Conservation (phyloP, 306 rosid species). For the Purshia tridentata region DNA sequence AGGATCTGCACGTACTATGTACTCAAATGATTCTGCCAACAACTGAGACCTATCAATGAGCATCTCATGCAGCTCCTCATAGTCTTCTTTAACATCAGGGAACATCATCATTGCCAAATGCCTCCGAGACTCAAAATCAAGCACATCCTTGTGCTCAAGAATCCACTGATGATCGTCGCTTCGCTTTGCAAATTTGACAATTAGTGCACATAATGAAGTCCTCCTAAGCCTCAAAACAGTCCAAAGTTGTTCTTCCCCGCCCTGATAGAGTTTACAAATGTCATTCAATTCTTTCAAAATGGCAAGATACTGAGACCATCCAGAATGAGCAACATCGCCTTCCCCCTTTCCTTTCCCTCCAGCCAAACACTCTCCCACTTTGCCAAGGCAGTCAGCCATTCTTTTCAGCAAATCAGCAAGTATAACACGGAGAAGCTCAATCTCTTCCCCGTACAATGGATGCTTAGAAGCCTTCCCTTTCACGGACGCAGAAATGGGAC, state of each 20-base stretch:
- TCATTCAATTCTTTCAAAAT: constrained; percentile 56
- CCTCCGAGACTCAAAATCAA: constrained; percentile 64
- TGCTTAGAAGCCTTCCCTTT: constrained; percentile 25
- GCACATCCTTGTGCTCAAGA: constrained; percentile 50
- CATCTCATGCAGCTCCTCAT: constrained; percentile 71
- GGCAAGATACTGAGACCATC: constrained; percentile 57
- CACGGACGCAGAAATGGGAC: constrained; percentile 10
- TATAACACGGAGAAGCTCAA: constrained; percentile 38
- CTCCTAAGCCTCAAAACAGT: constrained; percentile 37
- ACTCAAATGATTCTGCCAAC: constrained; percentile 66
- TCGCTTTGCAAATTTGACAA: constrained; percentile 43
- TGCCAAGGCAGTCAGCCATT: constrained; percentile 52
- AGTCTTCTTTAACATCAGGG: constrained; percentile 58
- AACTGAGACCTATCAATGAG: constrained; percentile 74
- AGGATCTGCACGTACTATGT: constrained; percentile 50
- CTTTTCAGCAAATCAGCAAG: constrained; percentile 38
- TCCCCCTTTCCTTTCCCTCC: constrained; percentile 30
- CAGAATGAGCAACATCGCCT: constrained; percentile 35
- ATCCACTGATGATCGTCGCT: constrained; percentile 60
- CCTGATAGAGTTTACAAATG: constrained; percentile 49
- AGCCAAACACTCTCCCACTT: constrained; percentile 44
- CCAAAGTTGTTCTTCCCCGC: constrained; percentile 55
- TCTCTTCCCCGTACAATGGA: constrained; percentile 35
- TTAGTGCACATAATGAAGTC: constrained; percentile 39
- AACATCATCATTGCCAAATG: constrained; percentile 72